Percentiles rank a stretch among this genome's conserved stretches.
These are phyloP conservation scores for Fusarium nisikadoi DNA, from an alignment of 2,329 filamentous ascomycete species.

Conservation along the genomic window DNA sequence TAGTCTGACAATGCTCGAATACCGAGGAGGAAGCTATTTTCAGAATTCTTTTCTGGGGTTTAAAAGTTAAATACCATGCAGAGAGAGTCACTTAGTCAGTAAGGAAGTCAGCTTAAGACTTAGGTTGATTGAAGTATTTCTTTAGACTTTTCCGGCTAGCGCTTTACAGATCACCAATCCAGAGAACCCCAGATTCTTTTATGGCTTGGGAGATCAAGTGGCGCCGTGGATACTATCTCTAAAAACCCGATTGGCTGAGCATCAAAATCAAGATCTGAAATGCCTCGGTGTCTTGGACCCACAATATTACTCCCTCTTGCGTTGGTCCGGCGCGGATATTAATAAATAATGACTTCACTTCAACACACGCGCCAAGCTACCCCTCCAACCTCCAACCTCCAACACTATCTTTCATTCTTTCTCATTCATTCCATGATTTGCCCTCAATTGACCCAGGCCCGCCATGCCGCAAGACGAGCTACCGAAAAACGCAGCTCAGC, in stretches of 20 bases:
- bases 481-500: not conserved
- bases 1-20: too few relatives aligned
- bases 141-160: too few relatives aligned
- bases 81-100: too few relatives aligned
- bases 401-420: not conserved
- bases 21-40: too few relatives aligned
- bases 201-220: not conserved
- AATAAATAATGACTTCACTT: not conserved
- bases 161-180: too few relatives aligned
- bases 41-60: too few relatives aligned
- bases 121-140: too few relatives aligned
- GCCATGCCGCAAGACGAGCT: not conserved
- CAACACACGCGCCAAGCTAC: not conserved
- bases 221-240: fast-evolving
- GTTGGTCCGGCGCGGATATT: not conserved
- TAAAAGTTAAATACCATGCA: too few relatives aligned
- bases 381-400: not conserved
- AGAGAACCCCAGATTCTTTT: not conserved
- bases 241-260: not conserved
- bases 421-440: not conserved
- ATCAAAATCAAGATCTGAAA: not conserved
- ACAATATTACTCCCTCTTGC: not conserved
- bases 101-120: not conserved
- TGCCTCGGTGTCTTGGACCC: not conserved
- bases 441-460: not conserved